Percentiles rank a stretch among this genome's conserved stretches.
Conservation (phyloP, 1,284 basidiomycete genomes). For the Puccinia triticina region DNA sequence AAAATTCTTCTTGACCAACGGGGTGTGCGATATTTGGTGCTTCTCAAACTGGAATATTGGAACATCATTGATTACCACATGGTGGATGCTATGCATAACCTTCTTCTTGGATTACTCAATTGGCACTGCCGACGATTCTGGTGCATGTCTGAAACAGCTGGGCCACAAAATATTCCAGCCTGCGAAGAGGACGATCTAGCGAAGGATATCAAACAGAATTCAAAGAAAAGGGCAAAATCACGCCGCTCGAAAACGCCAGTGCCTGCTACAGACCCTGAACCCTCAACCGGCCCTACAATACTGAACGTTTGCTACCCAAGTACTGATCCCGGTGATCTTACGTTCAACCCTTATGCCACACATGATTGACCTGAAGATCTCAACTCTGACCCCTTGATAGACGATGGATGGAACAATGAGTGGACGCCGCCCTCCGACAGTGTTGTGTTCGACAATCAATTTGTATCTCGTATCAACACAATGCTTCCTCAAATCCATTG, state of each 20-base stretch:
- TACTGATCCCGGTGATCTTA: neutral
- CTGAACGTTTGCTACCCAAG: too few relatives aligned
- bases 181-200: too few relatives aligned
- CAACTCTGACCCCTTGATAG: too few relatives aligned
- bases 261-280: too few relatives aligned
- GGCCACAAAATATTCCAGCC: neutral
- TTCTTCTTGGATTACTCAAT: slow-evolving; percentile 27
- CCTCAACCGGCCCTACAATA: too few relatives aligned
- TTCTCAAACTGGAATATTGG: slow-evolving; percentile 29
- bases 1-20: neutral
- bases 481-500: neutral
- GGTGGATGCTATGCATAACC: slow-evolving; percentile 33
- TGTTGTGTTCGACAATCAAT: neutral
- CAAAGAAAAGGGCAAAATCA: too few relatives aligned
- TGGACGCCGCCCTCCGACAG: neutral
- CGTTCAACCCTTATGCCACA: too few relatives aligned
- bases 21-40: slow-evolving; percentile 14
- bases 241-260: too few relatives aligned
- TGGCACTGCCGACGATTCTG: slow-evolving; percentile 12
- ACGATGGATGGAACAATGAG: neutral
- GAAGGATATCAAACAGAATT: too few relatives aligned
- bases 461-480: neutral
- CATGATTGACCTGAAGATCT: too few relatives aligned
- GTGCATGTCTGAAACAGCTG: neutral
- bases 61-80: slow-evolving; percentile 33